Base-by-base conservation (phyloP, 2,329 filamentous ascomycete genomes). In the Colletotrichum orchidophilum region DNA sequence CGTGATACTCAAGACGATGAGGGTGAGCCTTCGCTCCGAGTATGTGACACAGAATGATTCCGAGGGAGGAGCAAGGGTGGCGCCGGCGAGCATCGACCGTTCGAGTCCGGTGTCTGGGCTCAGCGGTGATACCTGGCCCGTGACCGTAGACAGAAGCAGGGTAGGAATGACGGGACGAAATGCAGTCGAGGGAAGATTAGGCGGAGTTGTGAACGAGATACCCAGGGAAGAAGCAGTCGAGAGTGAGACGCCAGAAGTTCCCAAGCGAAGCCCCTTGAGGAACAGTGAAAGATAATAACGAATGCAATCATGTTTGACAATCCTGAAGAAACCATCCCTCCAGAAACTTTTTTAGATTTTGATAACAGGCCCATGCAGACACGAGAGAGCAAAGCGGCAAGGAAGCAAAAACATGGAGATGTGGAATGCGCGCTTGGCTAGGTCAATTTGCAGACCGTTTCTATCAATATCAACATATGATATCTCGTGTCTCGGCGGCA, bases 21-120 rank as follows among this genome's bases (percentile, higher is more conserved):
- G 63, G 53, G 21, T 71, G 42, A 68, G 68, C 21, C 63, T 70
- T n/a, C 11, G 50, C 5, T 33, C 63, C 1, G 24, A 53, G 24
- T 18, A 61, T n/a, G 8, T 31, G 21, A 79, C 76, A 63, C 77
- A 80, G 73, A 78, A 78, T 63, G 80, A 77, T 49, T 76, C 80
- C 35, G 78, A 79, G 31, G 65, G 78, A 27, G 77, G 77, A 7
- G 49, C 75, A 68, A 78, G 79, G 64, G 77, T 80, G 54, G 77
- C 78, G 3, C 5, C 5, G 0, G 72, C 77, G 21, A 78, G 76
- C 54, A 75, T 77, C 8, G 77, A 71, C 11, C 66, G 76, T 13
- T 18, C 76, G 55, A 78, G 76, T 2, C 76, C 77, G 3, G 72
- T 76, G 21, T 77, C 78, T 1, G 71, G 69, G 9, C 33, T 74